Base-by-base conservation (phyloP, 768 basidiomycete genomes). In the Xerocomus brunneocitrinus region DNA sequence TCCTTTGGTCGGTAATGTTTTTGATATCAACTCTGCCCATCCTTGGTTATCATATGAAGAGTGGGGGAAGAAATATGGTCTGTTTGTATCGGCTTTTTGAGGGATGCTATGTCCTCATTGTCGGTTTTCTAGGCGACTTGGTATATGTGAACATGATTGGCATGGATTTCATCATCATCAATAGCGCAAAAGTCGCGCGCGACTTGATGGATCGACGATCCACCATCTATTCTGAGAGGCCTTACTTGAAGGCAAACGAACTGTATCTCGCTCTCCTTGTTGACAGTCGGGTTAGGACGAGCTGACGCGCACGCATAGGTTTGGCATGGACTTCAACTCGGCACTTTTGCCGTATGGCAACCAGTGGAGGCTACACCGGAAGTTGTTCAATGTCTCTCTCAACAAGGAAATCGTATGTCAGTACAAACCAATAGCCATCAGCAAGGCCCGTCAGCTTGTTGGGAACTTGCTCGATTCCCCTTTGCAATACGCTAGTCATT, bases 41-140 rank as follows among this genome's bases (percentile, higher is more conserved):
- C 68, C 71, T 9, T 73, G 71, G 71, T 36, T 67, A 38, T 61
- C 71, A 8, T 73, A 71, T 27, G 58, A 68, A 32, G 45, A 64
- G 32, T 73, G 71, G 72, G 68, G 67, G 38, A 67, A 65, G 48
- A 51, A 52, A 43, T 66, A 73, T 25, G 70, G 71, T 70, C 28
- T 27, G 63, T 47, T 27, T 12, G 16, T 12, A 12, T 12, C 14
- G 14, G 9, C 44, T 28, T 6, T 28, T 4, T 0, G 12, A 5
- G 1, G 22, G 24, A 39, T 31, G 9, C 1, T 3, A 16, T 22
- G n/a, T 14, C 45, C 10, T 13, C n/a, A 47, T 22, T 6, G 22
- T 32, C 14, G 12, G 22, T 34, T 19, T 40, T 53, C 13, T 42
- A 68, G 67, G 67, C 2, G 62, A 42, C 9, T 0, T 70, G 9